Base-by-base conservation (phyloP, 805 yeast species). In the Martiniozyma abietophila region DNA sequence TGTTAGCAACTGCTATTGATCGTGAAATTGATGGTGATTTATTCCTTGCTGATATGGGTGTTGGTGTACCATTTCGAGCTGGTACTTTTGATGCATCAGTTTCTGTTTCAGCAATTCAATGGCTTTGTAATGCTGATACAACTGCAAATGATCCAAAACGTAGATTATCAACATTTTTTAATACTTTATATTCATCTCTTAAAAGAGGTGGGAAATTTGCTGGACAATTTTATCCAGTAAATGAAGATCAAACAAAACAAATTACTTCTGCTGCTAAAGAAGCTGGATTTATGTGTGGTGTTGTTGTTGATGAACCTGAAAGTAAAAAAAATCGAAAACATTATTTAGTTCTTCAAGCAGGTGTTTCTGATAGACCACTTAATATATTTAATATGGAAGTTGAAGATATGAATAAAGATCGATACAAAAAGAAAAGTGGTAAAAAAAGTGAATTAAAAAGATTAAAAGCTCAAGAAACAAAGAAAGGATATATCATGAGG, bases 81-180 rank as follows among this genome's bases (percentile, higher is more conserved):
- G 98, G 98, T 32, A 69, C 95, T 0, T 92, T 89, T 56, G 98
- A 92, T 57, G 96, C 96, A 1, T 97, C 95, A 2, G 83, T 92
- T 21, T 80, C 94, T 18, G 85, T 92, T 42, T 80, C 94, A 23
- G 98, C 94, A 9, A 86, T 92, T 33, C 98, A 92, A 58, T 92
- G 98, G 98, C 71, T 92, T 27, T 88, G 96, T 64, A 92, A 92
- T 55, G 97, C 97, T 2, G 98, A 92, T 56, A 69, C 84, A 5
- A 59, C 84, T 3, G 65, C 68, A 25, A 78, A 76, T 35, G 95
- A 88, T 51, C 98, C 98, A 16, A 79, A 80, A 52, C 71, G 69
- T 49, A 74, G 98, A 56, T 59, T 85, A 35, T 63, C 78, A 59
- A 64, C 81, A 30, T 92, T 92, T 51, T 92, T 92, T 68, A 81